These are phyloP conservation scores for Pseudonectria buxi DNA, from an alignment of 2,329 filamentous ascomycete genomes.

Conservation along the genomic window DNA sequence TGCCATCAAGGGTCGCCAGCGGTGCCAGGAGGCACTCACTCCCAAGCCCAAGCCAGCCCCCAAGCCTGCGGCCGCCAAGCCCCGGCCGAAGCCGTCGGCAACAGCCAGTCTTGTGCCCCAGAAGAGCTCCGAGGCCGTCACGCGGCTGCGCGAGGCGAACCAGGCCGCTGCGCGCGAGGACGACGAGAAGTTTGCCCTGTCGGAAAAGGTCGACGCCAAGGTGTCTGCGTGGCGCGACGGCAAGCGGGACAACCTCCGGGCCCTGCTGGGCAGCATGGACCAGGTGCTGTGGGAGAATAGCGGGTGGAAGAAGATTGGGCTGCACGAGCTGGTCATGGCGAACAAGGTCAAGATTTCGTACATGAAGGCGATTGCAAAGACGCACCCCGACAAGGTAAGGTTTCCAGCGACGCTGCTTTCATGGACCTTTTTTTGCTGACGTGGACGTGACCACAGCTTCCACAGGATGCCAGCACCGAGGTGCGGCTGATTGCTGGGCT, in stretches of 20 bases:
- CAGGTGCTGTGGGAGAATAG: slow-evolving; percentile 84
- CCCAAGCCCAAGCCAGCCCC: slow-evolving; percentile 52
- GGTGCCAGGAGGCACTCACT: slow-evolving; percentile 80
- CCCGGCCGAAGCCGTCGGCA: slow-evolving; percentile 38
- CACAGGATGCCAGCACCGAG: slow-evolving; percentile 59
- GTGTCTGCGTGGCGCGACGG: slow-evolving; percentile 80
- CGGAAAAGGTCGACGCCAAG: slow-evolving; percentile 76
- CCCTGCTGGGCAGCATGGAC: slow-evolving; percentile 79
- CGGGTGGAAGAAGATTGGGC: slow-evolving; percentile 93
- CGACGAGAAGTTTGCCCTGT: slow-evolving; percentile 85
- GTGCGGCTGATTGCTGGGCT: slow-evolving; percentile 57
- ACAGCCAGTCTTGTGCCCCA: slow-evolving; percentile 33
- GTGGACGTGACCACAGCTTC: slow-evolving; percentile 38
- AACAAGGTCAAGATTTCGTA: slow-evolving; percentile 96
- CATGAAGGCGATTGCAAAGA: slow-evolving; percentile 98
- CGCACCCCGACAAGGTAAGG: slow-evolving; percentile 95
- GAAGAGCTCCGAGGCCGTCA: slow-evolving; percentile 68
- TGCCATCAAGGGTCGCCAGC: slow-evolving; percentile 76
- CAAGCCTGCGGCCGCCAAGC: slow-evolving; percentile 39
- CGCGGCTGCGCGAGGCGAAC: slow-evolving; percentile 75
- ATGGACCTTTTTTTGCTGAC: not conserved
- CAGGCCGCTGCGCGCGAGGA: slow-evolving; percentile 78
- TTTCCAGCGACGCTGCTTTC: not conserved
- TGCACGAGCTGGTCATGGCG: slow-evolving; percentile 87
- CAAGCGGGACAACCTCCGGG: slow-evolving; percentile 87